Evolutionary conservation across 805 yeast genomes (phyloP), one percentile per base, ranked within the genome.

Genomic region (Monosporozyma servazzii): DNA sequence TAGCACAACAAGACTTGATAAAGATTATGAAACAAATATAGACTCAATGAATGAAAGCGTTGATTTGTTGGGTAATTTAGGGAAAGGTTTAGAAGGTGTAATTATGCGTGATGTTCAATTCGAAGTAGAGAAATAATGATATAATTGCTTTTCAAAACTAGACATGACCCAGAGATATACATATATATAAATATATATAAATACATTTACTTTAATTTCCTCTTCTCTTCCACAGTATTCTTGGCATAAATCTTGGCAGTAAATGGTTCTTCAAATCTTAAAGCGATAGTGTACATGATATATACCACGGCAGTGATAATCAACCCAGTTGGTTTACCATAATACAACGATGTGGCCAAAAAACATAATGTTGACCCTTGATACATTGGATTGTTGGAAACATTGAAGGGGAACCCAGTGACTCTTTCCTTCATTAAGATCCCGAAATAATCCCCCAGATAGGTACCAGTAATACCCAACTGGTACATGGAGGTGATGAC

Each of bases 371-470:
- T 79, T 9, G 96, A 86, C 15, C 99, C 99, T 64, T 86, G 84
- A 70, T 93, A 93, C 99, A 93, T 93, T 57, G 99, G 99, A 69
- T 93, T 91, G 63, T 88, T 84, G 56, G 83, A 78, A 51, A 90
- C 80, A 61, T 83, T 90, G 78, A 93, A 93, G 15, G 99, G 99
- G 78, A 93, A 93, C 1, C 86, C 82, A 17, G 91, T 84, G 53
- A 93, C 96, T 64, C 96, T 79, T 56, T 86, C 79, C 55, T 83
- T 82, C 93, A 91, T 93, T 60, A 93, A 77, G 61, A 93, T 90
- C 1, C 98, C 98, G 70, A 93, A 93, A 71, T 93, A 95, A 69
- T 93, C 99, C 43, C 99, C 99, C 54, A 93, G 72, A 64, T 93
- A 93, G 10, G 99, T 93, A 23, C 99, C 99, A 13, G 96, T 91